Percentiles rank a stretch among this genome's conserved stretches.
phyloP scores from a whole-genome alignment of 345 rosid species.

The Raphanus raphanistrum region DNA sequence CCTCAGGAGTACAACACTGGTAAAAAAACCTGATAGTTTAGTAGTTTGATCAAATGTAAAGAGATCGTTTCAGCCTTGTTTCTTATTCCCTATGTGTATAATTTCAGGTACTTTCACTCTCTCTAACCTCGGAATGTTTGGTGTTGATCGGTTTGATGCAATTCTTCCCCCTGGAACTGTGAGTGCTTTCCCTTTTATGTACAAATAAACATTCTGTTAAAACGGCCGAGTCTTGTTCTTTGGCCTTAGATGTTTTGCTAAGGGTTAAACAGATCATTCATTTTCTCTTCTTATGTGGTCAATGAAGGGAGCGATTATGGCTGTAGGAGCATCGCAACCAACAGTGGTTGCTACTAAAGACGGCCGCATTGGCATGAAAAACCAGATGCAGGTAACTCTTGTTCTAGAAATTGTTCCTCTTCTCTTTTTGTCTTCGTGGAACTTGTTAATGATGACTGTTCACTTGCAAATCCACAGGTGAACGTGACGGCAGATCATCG shows the following conservation, averaged over 20 bases:
- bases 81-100: neutral
- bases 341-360: slow-evolving; percentile 80
- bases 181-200: slow-evolving; percentile 31
- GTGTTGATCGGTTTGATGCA: slow-evolving; percentile 96
- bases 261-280: slow-evolving; percentile 8
- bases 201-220: neutral
- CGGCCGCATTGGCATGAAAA: slow-evolving; percentile 86
- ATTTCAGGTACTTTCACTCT: slow-evolving; percentile 86
- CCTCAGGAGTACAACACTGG: slow-evolving; percentile 92
- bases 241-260: neutral
- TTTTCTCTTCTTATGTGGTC: slow-evolving; percentile 21
- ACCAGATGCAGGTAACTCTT: slow-evolving; percentile 84
- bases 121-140: slow-evolving; percentile 98
- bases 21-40: slow-evolving; percentile 24
- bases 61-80: slow-evolving; percentile 20
- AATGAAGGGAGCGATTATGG: slow-evolving; percentile 96
- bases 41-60: neutral
- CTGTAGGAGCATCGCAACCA: slow-evolving; percentile 92
- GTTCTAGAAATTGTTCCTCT: neutral
- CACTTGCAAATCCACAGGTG: slow-evolving; percentile 54
- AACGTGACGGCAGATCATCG: slow-evolving; percentile 94
- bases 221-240: neutral
- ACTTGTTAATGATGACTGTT: slow-evolving; percentile 6
- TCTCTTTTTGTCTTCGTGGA: slow-evolving; percentile 16
- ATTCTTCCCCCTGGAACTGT: slow-evolving; percentile 97